Base-by-base conservation (phyloP, 1,284 basidiomycete genomes). In the Leccinum pachyderme region DNA sequence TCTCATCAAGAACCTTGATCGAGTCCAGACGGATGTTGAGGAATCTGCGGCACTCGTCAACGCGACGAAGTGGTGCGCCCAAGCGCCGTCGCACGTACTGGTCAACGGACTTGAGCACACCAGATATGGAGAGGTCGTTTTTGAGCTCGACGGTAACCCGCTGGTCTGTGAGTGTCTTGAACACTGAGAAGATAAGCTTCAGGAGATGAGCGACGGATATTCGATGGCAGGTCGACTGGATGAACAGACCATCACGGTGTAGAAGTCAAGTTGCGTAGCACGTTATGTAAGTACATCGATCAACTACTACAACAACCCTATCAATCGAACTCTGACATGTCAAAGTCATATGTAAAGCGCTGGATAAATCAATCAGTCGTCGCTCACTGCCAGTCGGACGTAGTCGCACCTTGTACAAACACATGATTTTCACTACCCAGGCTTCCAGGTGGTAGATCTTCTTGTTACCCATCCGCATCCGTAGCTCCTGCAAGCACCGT, bases 151-250 rank as follows among this genome's bases (percentile, higher is more conserved):
- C 95, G 15, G 94, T 97, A 66, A 98, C 94, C 64, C 88, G 85
- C 71, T 98, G 95, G 74, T 97, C 95, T 4, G 96, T 98, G 50
- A 99, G 85, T 13, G 96, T 99, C 78, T 99, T 99, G 88, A 99
- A 99, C 45, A 98, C 95, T 48, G 93, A 95, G 76, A 96, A 96
- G 66, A 96, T 96, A 65, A 96, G 85, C 94, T 95, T 59, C 25
- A 28, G 35, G 37, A 11, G 37, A 59, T 65, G 59, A 67, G 57
- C 18, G 4, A 47, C 44, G 0, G 41, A 37, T 43, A 7, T 44
- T 31, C n/a, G 18, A 37, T 4, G 29, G 22, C 7, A 39, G 41
- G n/a, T 52, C 29, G 48, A 45, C 8, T 12, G 28, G 29, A 43
- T 29, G 25, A 11, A 60, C 70, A 33, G 48, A 69, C 67, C 67